A percentile compares a stretch with the other conserved stretches of the same genome.
Conservation (phyloP, 1,284 basidiomycete genomes). For the Vanrija sp. region DNA sequence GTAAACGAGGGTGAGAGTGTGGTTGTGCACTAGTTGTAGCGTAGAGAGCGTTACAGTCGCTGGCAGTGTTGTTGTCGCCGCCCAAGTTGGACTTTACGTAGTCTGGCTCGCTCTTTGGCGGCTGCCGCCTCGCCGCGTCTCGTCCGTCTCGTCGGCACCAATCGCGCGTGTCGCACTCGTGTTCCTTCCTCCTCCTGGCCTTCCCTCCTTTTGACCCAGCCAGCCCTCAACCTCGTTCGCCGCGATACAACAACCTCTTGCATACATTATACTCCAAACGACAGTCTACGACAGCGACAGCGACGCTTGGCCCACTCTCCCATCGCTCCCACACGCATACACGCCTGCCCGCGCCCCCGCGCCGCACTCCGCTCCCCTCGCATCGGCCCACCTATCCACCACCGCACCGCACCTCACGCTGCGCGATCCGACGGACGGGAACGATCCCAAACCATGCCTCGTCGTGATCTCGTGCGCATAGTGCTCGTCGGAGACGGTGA, state of each 20-base stretch:
- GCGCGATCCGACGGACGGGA: not conserved
- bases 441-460: slow-evolving; percentile 29
- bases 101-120: not conserved
- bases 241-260: no score
- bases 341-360: not conserved
- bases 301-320: no score
- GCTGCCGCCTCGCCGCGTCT: not conserved
- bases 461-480: slow-evolving; percentile 59
- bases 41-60: not conserved
- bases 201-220: no score
- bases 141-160: slow-evolving; percentile 9
- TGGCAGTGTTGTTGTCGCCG: not conserved
- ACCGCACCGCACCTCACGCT: no score
- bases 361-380: not conserved
- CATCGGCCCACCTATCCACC: no score
- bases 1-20: no score
- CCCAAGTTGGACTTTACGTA: not conserved
- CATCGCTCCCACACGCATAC: no score
- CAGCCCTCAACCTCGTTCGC: no score
- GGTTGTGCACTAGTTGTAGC: no score
- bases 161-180: slow-evolving; percentile 1
- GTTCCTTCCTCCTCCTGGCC: no score
- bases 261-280: no score
- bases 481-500: slow-evolving; percentile 88
- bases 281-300: no score